Evolutionary conservation across 768 basidiomycete genomes (phyloP).

Genomic region (Austroboletus eburneus): DNA sequence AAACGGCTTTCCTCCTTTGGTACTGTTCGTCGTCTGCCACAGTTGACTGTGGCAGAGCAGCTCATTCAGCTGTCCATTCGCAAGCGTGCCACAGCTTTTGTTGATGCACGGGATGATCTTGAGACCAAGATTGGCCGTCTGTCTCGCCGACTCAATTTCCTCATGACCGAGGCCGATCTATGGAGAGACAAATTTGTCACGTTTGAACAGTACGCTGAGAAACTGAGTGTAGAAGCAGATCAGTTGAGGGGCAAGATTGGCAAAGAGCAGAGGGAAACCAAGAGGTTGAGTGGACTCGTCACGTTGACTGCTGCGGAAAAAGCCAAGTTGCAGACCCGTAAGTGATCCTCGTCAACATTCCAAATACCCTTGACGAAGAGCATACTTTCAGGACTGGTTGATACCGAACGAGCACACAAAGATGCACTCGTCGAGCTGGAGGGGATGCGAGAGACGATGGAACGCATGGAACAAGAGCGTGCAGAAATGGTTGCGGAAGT

Average conservation of each 20-base stretch:
- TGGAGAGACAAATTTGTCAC: constrained; percentile 94
- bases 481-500: constrained; percentile 91
- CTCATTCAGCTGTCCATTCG: constrained; percentile 85
- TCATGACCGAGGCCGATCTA: constrained; percentile 86
- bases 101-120: constrained; percentile 89
- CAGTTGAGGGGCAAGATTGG: constrained; percentile 86
- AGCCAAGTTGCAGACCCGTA: constrained; percentile 71
- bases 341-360: constrained; percentile 28
- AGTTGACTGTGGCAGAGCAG: constrained; percentile 77
- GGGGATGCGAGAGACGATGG: constrained; percentile 81
- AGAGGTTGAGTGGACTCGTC: constrained; percentile 74
- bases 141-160: constrained; percentile 80
- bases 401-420: constrained; percentile 78
- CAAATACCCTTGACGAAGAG: neutral
- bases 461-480: constrained; percentile 82
- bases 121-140: constrained; percentile 91
- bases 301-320: constrained; percentile 77
- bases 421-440: constrained; percentile 80
- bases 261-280: constrained; percentile 87
- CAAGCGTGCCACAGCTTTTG: constrained; percentile 90
- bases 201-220: constrained; percentile 92
- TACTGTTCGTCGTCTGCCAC: constrained; percentile 61
- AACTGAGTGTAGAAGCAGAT: constrained; percentile 79
- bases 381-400: constrained; percentile 57
- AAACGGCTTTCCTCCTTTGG: constrained; percentile 82